phyloP scores from a whole-genome alignment of 352 stramenopile genomes.

The Phytophthora meadii region DNA sequence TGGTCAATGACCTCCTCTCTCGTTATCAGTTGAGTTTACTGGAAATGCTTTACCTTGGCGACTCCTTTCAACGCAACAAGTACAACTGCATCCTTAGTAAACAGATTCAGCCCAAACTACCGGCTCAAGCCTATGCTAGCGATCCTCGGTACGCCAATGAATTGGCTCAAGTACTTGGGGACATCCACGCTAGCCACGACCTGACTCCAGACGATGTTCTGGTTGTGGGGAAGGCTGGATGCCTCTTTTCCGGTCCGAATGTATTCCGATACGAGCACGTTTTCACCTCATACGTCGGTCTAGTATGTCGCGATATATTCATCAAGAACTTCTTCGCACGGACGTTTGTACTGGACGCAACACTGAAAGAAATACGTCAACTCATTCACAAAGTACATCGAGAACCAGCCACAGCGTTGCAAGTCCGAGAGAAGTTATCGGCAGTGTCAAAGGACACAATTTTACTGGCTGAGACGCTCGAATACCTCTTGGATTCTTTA shows the following conservation, averaged over 20 bases:
- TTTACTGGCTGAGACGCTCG: slow-evolving; percentile 95
- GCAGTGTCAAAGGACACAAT: slow-evolving; percentile 95
- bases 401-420: slow-evolving; percentile 84
- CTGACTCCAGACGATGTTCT: slow-evolving; percentile 95
- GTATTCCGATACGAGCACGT: slow-evolving; percentile 96
- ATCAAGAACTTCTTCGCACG: slow-evolving; percentile 98
- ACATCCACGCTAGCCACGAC: slow-evolving; percentile 95
- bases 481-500: slow-evolving; percentile 96
- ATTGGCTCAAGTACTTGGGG: slow-evolving; percentile 94
- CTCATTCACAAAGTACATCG: slow-evolving; percentile 89
- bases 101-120: slow-evolving; percentile 96
- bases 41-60: slow-evolving; percentile 96
- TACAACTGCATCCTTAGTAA: slow-evolving; percentile 98
- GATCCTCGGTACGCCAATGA: slow-evolving; percentile 97
- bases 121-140: slow-evolving; percentile 94
- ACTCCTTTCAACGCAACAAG: slow-evolving; percentile 96
- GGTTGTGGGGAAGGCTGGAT: slow-evolving; percentile 94
- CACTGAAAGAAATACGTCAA: slow-evolving; percentile 94
- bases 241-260: slow-evolving; percentile 95
- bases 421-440: slow-evolving; percentile 93
- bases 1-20: slow-evolving; percentile 96
- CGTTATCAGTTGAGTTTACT: slow-evolving; percentile 96
- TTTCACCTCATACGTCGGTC: slow-evolving; percentile 95
- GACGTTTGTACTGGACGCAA: slow-evolving; percentile 96
- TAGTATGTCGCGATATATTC: slow-evolving; percentile 97